Percentiles rank a stretch among this genome's conserved stretches.
Conservation (phyloP, 2,329 filamentous ascomycete species). For the Ophiocordyceps sinensis region DNA sequence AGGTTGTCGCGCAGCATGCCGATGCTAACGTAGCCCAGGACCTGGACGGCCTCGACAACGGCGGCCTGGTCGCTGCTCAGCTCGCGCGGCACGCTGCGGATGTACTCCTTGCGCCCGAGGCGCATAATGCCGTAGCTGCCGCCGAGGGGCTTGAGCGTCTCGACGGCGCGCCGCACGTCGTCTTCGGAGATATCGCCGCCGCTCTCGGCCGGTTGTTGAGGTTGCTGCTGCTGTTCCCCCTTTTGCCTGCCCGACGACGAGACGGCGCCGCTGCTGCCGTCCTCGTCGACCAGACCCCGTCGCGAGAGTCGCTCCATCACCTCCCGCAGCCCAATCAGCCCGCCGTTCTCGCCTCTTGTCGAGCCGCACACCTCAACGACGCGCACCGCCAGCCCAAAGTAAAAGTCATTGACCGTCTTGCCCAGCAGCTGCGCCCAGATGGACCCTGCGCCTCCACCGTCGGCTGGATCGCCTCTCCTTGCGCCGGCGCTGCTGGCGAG, state of each 20-base stretch:
- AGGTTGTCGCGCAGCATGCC: constrained; percentile 82
- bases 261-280: too few species aligned
- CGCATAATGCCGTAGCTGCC: constrained; percentile 74
- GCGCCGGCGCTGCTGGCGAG: constrained; percentile 40
- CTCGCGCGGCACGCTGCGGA: constrained; percentile 87
- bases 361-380: constrained; percentile 86
- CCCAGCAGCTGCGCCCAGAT: constrained; percentile 91
- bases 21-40: constrained; percentile 79
- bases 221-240: constrained; percentile 34
- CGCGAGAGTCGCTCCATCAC: constrained; percentile 61
- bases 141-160: constrained; percentile 73
- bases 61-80: constrained; percentile 87
- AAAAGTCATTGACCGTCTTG: constrained; percentile 90
- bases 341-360: constrained; percentile 82
- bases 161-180: constrained; percentile 80
- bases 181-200: constrained; percentile 76
- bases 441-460: constrained; percentile 34
- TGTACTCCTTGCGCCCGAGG: constrained; percentile 74
- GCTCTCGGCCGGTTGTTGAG: constrained; percentile 25
- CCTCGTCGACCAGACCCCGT: constrained; percentile 27
- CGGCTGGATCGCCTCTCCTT: constrained; percentile 14
- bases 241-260: constrained; percentile 31
- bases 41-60: constrained; percentile 79
- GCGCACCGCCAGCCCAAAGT: constrained; percentile 91
- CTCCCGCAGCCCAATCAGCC: constrained; percentile 73